Evolutionary conservation across 805 yeast genomes (phyloP).

Genomic region (Clavispora asparagi): DNA sequence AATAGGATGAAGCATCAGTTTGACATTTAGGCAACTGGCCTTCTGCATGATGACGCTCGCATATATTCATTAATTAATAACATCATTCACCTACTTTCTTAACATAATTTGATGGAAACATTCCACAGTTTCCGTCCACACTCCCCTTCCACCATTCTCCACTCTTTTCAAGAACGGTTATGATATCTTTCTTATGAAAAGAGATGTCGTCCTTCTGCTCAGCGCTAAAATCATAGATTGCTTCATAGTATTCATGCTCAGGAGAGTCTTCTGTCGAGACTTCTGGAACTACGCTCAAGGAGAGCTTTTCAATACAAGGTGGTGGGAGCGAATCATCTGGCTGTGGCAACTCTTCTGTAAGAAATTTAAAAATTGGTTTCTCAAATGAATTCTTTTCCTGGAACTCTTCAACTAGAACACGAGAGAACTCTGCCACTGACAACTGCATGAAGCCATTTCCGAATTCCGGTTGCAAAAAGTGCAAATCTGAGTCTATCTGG

Average conservation of each 20-base stretch:
- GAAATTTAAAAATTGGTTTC: neutral
- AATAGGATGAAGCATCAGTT: neutral
- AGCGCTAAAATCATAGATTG: slow-evolving; percentile 35
- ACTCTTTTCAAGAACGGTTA: slow-evolving; percentile 28
- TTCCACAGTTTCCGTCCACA: slow-evolving; percentile 21
- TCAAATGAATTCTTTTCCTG: neutral
- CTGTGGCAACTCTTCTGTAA: neutral
- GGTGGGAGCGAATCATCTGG: neutral
- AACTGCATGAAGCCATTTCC: neutral
- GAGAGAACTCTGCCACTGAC: neutral
- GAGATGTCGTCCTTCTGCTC: slow-evolving; percentile 38
- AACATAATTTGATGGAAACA: slow-evolving; percentile 34
- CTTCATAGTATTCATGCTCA: slow-evolving; percentile 24
- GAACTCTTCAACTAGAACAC: neutral
- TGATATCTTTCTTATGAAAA: slow-evolving; percentile 39
- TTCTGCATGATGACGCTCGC: neutral
- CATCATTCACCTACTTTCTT: neutral
- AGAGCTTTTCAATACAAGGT: neutral
- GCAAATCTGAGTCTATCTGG: neutral
- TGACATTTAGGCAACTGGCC: neutral
- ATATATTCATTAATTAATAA: neutral
- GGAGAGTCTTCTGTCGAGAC: neutral
- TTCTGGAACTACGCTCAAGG: neutral
- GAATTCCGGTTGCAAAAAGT: neutral
- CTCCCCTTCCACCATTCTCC: slow-evolving; percentile 38